A percentile compares a stretch with the other conserved stretches of the same genome.
These are phyloP conservation scores for Auricularia cornea DNA, from an alignment of 768 basidiomycete genomes.

Conservation along the genomic window DNA sequence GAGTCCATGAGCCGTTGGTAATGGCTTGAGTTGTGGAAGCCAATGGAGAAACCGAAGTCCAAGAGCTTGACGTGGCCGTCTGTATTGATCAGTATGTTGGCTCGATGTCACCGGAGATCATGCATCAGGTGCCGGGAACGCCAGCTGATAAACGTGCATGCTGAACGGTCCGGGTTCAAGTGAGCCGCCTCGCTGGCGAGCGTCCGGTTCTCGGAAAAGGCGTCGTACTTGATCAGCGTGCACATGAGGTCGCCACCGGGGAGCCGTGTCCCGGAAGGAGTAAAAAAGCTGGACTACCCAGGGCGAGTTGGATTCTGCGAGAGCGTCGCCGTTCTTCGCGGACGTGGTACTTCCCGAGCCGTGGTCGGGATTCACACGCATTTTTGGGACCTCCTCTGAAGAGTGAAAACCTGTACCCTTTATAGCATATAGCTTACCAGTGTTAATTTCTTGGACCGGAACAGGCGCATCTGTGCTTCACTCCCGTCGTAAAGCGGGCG, in stretches of 20 bases:
- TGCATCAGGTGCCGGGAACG: conserved; percentile 3
- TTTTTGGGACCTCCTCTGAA: neutral
- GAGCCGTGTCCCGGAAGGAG: conserved; percentile 94
- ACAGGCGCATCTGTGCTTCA: conserved; percentile 79
- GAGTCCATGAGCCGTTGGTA: conserved; percentile 82
- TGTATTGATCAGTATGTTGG: conserved; percentile 97
- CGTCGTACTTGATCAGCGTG: conserved; percentile 99
- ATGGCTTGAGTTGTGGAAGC: conserved; percentile 95
- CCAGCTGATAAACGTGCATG: conserved; percentile 7
- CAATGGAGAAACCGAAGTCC: conserved; percentile 98
- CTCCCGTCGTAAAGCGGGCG: neutral
- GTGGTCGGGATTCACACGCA: neutral
- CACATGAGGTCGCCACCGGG: conserved; percentile 99
- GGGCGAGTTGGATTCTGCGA: conserved; percentile 88
- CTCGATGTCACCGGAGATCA: conserved; percentile 78
- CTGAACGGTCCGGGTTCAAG: conserved; percentile 86
- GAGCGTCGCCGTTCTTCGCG: conserved; percentile 94
- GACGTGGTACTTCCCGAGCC: conserved; percentile 98
- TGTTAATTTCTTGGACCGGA: conserved; percentile 96
- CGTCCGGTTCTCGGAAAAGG: conserved; percentile 95
- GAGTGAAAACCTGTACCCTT: conserved; percentile 75
- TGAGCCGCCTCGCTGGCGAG: conserved; percentile 97
- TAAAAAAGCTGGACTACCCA: conserved; percentile 98
- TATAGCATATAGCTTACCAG: conserved; percentile 98
- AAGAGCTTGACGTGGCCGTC: conserved; percentile 96